Conservation (phyloP, 805 yeast species). For the Sugiyamaella qingdaonensis region DNA sequence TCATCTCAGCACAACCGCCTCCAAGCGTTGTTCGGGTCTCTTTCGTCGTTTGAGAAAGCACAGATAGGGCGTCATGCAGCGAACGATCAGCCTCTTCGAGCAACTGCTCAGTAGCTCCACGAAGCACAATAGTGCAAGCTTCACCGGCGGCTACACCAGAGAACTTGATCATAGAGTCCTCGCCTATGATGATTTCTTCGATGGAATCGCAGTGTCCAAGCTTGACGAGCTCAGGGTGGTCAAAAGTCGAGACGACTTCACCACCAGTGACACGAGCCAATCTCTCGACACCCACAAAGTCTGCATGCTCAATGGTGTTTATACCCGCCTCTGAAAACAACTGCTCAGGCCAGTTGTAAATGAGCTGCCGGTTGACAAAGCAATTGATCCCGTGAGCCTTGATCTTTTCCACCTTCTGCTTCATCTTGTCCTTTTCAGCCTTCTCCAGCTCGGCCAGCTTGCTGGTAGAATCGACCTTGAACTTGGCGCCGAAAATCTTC, state of each 20-base stretch:
- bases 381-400: slow-evolving; percentile 81
- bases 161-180: slow-evolving; percentile 82
- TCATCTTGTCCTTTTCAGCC: slow-evolving; percentile 94
- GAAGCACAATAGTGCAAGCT: slow-evolving; percentile 91
- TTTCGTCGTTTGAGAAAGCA: slow-evolving; percentile 87
- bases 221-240: slow-evolving; percentile 79
- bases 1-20: slow-evolving; percentile 93
- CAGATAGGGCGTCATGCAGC: slow-evolving; percentile 93
- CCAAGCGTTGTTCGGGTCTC: slow-evolving; percentile 91
- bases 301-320: slow-evolving; percentile 96
- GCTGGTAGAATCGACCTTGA: slow-evolving; percentile 91
- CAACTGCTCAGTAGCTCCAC: slow-evolving; percentile 97
- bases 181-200: slow-evolving; percentile 92
- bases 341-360: slow-evolving; percentile 98
- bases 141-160: slow-evolving; percentile 95
- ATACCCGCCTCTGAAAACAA: slow-evolving; percentile 81
- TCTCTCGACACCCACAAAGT: slow-evolving; percentile 96
- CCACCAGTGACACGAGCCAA: slow-evolving; percentile 96
- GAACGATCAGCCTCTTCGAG: slow-evolving; percentile 97
- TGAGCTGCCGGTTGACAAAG: slow-evolving; percentile 92
- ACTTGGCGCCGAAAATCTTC: slow-evolving; percentile 95
- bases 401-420: slow-evolving; percentile 80
- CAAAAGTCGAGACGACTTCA: slow-evolving; percentile 96
- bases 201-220: slow-evolving; percentile 84
- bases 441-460: slow-evolving; percentile 91